phyloP scores from a whole-genome alignment of 1,284 basidiomycete genomes.

The Cutaneotrichosporon curvatum region DNA sequence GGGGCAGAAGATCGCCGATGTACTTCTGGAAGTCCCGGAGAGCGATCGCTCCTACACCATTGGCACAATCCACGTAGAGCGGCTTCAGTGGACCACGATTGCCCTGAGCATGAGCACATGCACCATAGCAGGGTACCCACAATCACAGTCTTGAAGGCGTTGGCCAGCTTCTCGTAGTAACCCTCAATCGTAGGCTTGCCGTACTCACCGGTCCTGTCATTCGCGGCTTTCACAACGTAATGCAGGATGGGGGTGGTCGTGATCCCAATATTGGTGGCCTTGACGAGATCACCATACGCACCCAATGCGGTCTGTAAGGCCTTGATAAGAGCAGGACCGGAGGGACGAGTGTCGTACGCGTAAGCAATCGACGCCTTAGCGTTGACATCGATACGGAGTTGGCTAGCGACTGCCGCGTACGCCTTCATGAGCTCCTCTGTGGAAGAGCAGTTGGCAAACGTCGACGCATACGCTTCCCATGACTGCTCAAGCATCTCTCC shows the following conservation, averaged over 20 bases:
- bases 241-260: constrained; percentile 94
- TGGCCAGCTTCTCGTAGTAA: constrained; percentile 79
- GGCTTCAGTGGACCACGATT: constrained; percentile 49
- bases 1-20: constrained; percentile 32
- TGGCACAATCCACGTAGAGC: constrained; percentile 88
- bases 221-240: constrained; percentile 85
- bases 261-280: constrained; percentile 55
- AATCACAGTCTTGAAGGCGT: constrained; percentile 77
- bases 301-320: constrained; percentile 78
- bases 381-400: constrained; percentile 67
- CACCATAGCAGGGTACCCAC: constrained; percentile 53
- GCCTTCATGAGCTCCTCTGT: constrained; percentile 64
- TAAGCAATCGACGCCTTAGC: constrained; percentile 78
- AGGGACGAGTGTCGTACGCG: constrained; percentile 87
- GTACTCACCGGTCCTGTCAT: constrained; percentile 60
- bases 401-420: constrained; percentile 60
- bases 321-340: constrained; percentile 70
- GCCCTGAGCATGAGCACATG: constrained; percentile 46
- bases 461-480: constrained; percentile 87
- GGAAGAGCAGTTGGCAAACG: constrained; percentile 75
- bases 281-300: constrained; percentile 49
- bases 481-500: constrained; percentile 98
- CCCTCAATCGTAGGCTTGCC: constrained; percentile 78
- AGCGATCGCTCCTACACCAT: constrained; percentile 83
- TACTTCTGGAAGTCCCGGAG: constrained; percentile 55